phyloP scores from a whole-genome alignment of 106 monocot genomes.

The Posidonia australis region DNA sequence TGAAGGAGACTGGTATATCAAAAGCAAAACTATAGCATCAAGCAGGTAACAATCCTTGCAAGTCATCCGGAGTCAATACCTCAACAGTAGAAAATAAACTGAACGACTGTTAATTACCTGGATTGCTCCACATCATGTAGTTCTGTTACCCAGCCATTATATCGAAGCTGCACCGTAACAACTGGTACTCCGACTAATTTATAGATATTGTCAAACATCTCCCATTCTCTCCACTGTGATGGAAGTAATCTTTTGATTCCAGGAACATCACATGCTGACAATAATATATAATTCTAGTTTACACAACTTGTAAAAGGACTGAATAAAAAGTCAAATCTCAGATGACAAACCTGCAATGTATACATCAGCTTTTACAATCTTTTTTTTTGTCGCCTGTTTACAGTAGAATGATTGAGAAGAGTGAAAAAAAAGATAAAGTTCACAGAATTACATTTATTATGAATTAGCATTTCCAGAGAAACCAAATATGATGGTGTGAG shows the following conservation, averaged over 20 bases:
- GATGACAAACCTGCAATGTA: conserved; percentile 80
- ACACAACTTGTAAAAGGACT: neutral
- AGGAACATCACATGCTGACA: conserved; percentile 95
- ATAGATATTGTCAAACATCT: conserved; percentile 76
- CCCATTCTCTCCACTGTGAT: conserved; percentile 81
- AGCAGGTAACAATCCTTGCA: neutral
- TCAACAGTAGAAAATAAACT: neutral
- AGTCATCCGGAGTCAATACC: neutral
- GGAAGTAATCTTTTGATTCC: conserved; percentile 94
- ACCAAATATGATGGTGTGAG: no score
- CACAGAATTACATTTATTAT: neutral
- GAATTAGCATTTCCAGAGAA: no score
- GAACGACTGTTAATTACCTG: conserved; percentile 36
- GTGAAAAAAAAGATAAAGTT: neutral
- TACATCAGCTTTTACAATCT: conserved; percentile 83
- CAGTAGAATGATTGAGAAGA: neutral
- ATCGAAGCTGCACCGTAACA: conserved; percentile 92
- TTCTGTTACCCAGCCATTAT: conserved; percentile 97
- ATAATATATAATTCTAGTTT: neutral
- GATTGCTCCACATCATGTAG: conserved; percentile 65
- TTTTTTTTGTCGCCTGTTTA: conserved; percentile 69
- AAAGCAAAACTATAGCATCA: neutral
- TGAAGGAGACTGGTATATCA: neutral
- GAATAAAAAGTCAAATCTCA: neutral
- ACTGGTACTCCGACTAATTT: conserved; percentile 93